These are phyloP conservation scores for Ophiobolus disseminans DNA, from an alignment of 2,329 filamentous ascomycete genomes.

Conservation along the genomic window DNA sequence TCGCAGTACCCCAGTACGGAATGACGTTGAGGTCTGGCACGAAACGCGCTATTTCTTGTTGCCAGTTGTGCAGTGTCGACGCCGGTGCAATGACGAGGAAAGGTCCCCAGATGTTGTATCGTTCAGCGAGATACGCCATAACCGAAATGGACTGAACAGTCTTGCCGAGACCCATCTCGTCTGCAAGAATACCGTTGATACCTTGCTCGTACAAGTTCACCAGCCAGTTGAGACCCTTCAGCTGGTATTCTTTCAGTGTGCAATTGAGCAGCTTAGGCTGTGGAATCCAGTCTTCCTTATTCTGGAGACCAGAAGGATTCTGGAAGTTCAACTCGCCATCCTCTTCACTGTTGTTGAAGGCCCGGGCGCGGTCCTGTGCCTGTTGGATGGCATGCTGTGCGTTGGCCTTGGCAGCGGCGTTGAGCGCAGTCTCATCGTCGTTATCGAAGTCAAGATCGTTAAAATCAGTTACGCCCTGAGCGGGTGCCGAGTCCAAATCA, in stretches of 20 bases:
- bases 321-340: slow-evolving; percentile 99
- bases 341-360: slow-evolving; percentile 80
- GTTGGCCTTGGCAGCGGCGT: slow-evolving; percentile 88
- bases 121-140: slow-evolving; percentile 97
- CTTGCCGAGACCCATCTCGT: slow-evolving; percentile 99
- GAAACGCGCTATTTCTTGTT: slow-evolving; percentile 95
- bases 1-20: slow-evolving; percentile 95
- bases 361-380: slow-evolving; percentile 88
- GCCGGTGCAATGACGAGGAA: slow-evolving; percentile 96
- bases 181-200: slow-evolving; percentile 98
- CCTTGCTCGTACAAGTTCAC: slow-evolving; percentile 99
- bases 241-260: slow-evolving; percentile 96
- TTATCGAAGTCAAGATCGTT: slow-evolving; percentile 95
- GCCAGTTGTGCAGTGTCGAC: slow-evolving; percentile 98
- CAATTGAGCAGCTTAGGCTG: slow-evolving; percentile 93
- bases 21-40: slow-evolving; percentile 94
- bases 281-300: slow-evolving; percentile 78
- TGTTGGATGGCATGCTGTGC: slow-evolving; percentile 95
- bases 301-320: slow-evolving; percentile 92
- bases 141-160: slow-evolving; percentile 99
- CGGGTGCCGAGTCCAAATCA: slow-evolving; percentile 57
- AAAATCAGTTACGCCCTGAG: slow-evolving; percentile 85
- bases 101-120: slow-evolving; percentile 97
- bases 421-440: slow-evolving; percentile 84
- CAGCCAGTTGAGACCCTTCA: slow-evolving; percentile 99